These are phyloP conservation scores for Zopfia rhizophila DNA, from an alignment of 2,329 filamentous ascomycete species.

Conservation along the genomic window DNA sequence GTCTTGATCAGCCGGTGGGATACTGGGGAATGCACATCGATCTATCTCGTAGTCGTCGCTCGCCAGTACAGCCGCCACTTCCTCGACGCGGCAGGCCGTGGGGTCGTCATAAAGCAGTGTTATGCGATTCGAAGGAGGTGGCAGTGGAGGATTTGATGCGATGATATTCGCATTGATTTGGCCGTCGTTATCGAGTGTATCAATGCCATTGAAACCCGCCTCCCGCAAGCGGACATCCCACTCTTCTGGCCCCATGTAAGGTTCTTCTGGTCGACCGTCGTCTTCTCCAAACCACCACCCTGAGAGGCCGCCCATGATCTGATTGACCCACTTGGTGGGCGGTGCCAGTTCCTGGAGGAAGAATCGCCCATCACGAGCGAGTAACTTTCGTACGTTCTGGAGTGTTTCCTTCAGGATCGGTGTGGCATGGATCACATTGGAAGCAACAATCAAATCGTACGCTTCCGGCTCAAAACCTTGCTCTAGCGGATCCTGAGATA, in stretches of 20 bases:
- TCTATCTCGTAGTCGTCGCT: not conserved
- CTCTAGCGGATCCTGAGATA: conserved; percentile 27
- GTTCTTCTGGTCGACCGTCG: conserved; percentile 39
- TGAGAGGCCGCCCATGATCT: conserved; percentile 43
- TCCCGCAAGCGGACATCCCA: conserved; percentile 45
- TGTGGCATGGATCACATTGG: conserved; percentile 41
- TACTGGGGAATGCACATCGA: not conserved
- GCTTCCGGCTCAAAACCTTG: conserved; percentile 30
- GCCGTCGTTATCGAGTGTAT: conserved; percentile 33
- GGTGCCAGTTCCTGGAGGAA: conserved; percentile 54
- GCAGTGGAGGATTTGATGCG: conserved; percentile 7
- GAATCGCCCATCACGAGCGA: conserved; percentile 55
- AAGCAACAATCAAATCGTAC: conserved; percentile 43
- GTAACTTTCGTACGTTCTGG: conserved; percentile 22
- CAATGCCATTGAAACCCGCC: conserved; percentile 39
- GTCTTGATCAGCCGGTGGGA: conserved; percentile 4
- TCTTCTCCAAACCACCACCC: conserved; percentile 50
- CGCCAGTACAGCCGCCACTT: not conserved
- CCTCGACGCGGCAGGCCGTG: not conserved
- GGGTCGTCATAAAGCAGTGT: not conserved
- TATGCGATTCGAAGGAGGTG: not conserved
- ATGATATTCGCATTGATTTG: conserved; percentile 30
- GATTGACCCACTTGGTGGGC: conserved; percentile 14
- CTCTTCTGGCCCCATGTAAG: conserved; percentile 37
- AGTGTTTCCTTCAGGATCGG: conserved; percentile 22